Percentiles rank a stretch among this genome's conserved stretches.
Conservation (phyloP, 2,329 filamentous ascomycete genomes). For the Peltaster fructicola region DNA sequence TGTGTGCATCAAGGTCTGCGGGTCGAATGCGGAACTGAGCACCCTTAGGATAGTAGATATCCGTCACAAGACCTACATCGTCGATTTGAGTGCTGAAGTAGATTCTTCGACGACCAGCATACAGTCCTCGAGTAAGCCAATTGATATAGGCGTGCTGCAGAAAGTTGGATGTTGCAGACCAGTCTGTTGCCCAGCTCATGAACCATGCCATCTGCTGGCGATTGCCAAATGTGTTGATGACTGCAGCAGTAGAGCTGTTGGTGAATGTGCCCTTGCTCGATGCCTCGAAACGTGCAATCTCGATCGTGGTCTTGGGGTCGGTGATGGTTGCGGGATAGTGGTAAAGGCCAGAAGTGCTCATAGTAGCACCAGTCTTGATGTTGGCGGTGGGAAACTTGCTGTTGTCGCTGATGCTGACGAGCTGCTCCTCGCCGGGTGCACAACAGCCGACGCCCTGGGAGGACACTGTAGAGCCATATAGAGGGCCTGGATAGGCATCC, state of each 20-base stretch:
- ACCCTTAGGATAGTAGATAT: constrained; percentile 25
- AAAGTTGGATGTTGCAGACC: constrained; percentile 38
- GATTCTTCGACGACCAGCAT: constrained; percentile 36
- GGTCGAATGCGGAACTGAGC: constrained; percentile 32
- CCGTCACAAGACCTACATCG: constrained; percentile 39
- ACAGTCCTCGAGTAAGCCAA: constrained; percentile 43
- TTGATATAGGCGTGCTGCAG: constrained; percentile 45
- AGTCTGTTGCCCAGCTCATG: constrained; percentile 34
- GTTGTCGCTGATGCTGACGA: constrained; percentile 35
- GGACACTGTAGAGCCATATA: constrained; percentile 27
- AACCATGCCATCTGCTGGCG: constrained; percentile 48
- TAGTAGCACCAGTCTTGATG: constrained; percentile 31
- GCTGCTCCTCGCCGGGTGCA: constrained; percentile 31
- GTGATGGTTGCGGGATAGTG: constrained; percentile 41
- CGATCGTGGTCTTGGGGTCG: constrained; percentile 33
- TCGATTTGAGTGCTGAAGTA: constrained; percentile 43
- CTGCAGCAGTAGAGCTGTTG: constrained; percentile 33
- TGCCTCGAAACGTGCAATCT: constrained; percentile 36
- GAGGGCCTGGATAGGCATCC: constrained; percentile 37
- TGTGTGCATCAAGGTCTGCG: constrained; percentile 29
- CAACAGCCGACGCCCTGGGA: constrained; percentile 31
- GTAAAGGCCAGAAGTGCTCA: constrained; percentile 35
- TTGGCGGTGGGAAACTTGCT: constrained; percentile 37
- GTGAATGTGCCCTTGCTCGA: constrained; percentile 20
- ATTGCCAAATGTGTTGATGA: constrained; percentile 41